Evolutionary conservation across 2,329 filamentous ascomycete species (phyloP), one percentile per base, ranked within the genome.

Genomic region (Neofusicoccum umdonicola): DNA sequence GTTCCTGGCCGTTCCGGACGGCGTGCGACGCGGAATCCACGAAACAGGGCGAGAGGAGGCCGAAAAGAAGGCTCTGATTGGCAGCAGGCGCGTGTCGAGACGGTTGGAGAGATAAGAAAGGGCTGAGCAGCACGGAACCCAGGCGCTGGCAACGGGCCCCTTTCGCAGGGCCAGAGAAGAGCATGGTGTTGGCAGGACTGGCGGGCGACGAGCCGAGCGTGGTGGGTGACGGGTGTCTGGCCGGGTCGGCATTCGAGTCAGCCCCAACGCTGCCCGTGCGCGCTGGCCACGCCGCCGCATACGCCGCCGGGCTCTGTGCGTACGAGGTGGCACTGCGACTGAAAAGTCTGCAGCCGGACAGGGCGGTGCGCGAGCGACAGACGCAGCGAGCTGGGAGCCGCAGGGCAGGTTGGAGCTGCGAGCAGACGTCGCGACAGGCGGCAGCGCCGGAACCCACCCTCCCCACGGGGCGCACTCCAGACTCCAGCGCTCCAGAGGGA

Each of bases 381-480:
- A 13, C 22, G 8, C 22, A 15, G 15, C 3, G 27, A 31, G 27
- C 27, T 31, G 27, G 3, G 4, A 7, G n/a, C 5, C 3, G 2
- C 6, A 19, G 17, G 19, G 2, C n/a, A n/a, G 35, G 17, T 12
- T 42, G 51, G 11, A 15, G 11, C 3, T 19, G 13, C 41, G 17
- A 1, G 41, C 15, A 17, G 56, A 60, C 5, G 56, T 37, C 31
- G 56, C 41, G 15, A 60, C 27, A 34, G 27, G 31, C 54, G 41
- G 42, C 56, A 60, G 56, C 41, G 39, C n/a, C 54, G 54, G 54
- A 45, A 37, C 13, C 56, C 56, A 60, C 56, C 12, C 56, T 57
- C 54, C 42, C 56, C 56, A 44, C n/a, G 31, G 56, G 56, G 39
- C n/a, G 22, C 37, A 58, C n/a, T 4, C 37, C 15, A 45, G 39